Percentiles rank a stretch among this genome's conserved stretches.
phyloP scores from a whole-genome alignment of 192 early-diverging fungal genomes.

The Coemansia reversa region DNA sequence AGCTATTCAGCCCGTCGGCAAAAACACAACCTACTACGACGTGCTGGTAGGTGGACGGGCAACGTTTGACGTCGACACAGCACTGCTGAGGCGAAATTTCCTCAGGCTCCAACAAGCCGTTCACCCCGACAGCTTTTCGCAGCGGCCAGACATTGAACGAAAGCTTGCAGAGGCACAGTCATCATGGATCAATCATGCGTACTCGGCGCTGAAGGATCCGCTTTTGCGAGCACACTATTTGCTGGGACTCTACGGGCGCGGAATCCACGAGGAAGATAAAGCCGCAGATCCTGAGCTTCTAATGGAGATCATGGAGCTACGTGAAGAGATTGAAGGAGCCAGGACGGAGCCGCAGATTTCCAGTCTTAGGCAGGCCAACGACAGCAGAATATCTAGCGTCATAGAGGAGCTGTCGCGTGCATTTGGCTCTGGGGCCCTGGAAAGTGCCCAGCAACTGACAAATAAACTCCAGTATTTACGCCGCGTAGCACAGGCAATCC shows the following conservation, averaged over 20 bases:
- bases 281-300: constrained; percentile 69
- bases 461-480: constrained; percentile 70
- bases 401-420: constrained; percentile 51
- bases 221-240: constrained; percentile 81
- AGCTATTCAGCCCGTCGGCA: constrained; percentile 58
- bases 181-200: constrained; percentile 84
- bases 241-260: constrained; percentile 59
- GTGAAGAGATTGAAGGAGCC: constrained; percentile 75
- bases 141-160: constrained; percentile 34
- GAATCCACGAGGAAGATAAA: constrained; percentile 64
- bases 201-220: constrained; percentile 74
- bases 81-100: constrained; percentile 63
- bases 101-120: constrained; percentile 74
- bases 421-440: constrained; percentile 58
- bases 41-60: constrained; percentile 49
- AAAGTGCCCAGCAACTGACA: constrained; percentile 61
- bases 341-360: constrained; percentile 62
- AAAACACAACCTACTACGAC: constrained; percentile 61
- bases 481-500: constrained; percentile 38
- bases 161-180: constrained; percentile 61
- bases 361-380: constrained; percentile 60
- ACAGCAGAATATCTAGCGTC: constrained; percentile 46
- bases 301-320: constrained; percentile 78
- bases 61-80: constrained; percentile 68
- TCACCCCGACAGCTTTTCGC: constrained; percentile 82